A percentile compares a stretch with the other conserved stretches of the same genome.
Evolutionary conservation across 2,329 filamentous ascomycete species (phyloP).

Genomic region (Alternaria arborescens): DNA sequence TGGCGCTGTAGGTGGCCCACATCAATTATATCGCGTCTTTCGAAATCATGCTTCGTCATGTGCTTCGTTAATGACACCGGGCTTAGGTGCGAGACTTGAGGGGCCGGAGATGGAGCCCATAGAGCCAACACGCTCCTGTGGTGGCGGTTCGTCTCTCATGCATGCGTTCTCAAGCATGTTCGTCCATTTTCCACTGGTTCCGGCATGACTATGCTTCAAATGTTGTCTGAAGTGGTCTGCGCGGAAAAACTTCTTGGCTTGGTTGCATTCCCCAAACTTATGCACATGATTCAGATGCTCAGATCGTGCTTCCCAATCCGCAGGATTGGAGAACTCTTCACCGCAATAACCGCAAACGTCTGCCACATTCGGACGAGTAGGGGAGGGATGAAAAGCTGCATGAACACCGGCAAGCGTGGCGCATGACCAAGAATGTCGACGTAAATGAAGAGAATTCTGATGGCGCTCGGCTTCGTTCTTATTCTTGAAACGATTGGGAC

Average conservation of each 20-base stretch:
- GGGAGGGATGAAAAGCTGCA: slow-evolving; percentile 86
- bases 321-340: slow-evolving; percentile 85
- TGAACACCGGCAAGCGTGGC: slow-evolving; percentile 78
- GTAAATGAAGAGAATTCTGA: slow-evolving; percentile 91
- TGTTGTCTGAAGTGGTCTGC: slow-evolving; percentile 99
- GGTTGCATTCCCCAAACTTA: slow-evolving; percentile 98
- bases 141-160: slow-evolving; percentile 85
- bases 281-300: slow-evolving; percentile 90
- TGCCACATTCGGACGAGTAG: slow-evolving; percentile 65
- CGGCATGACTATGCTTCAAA: slow-evolving; percentile 95
- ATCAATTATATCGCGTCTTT: not conserved
- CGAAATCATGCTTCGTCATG: slow-evolving; percentile 48
- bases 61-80: slow-evolving; percentile 50
- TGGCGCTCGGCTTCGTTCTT: slow-evolving; percentile 98
- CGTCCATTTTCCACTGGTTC: slow-evolving; percentile 97
- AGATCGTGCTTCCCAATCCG: slow-evolving; percentile 87
- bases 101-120: slow-evolving; percentile 43
- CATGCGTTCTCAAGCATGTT: slow-evolving; percentile 97
- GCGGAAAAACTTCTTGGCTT: slow-evolving; percentile 96
- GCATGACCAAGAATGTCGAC: slow-evolving; percentile 96
- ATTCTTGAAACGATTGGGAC: slow-evolving; percentile 96
- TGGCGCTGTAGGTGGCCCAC: slow-evolving; percentile 9
- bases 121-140: slow-evolving; percentile 52
- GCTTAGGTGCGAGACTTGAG: slow-evolving; percentile 44
- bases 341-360: slow-evolving; percentile 97